phyloP scores from a whole-genome alignment of 148 eudicot species.

The Beta vulgaris region DNA sequence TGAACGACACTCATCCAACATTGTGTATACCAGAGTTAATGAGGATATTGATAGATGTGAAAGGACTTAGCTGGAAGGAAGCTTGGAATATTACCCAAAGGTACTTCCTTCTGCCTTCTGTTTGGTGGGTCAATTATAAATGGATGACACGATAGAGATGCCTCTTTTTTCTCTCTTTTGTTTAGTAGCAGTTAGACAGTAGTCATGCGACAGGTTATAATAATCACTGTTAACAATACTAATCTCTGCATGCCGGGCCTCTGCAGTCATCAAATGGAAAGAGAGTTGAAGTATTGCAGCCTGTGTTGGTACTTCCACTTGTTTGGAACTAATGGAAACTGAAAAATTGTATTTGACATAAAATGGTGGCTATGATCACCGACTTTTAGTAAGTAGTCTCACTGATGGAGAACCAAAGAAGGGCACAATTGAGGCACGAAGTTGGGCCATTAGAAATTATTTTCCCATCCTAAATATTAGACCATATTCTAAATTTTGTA shows the following conservation, averaged over 20 bases:
- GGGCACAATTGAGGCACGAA: background rate
- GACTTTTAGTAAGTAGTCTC: background rate
- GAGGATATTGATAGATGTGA: conserved; percentile 78
- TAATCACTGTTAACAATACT: background rate
- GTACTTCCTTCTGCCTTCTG: conserved; percentile 27
- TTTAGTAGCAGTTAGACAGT: background rate
- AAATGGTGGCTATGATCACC: no score
- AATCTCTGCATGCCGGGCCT: background rate
- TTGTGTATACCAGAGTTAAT: conserved; percentile 92
- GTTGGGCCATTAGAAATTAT: background rate
- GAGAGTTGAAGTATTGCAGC: background rate
- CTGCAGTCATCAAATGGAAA: background rate
- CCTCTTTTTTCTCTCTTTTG: background rate
- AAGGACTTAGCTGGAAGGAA: conserved; percentile 75
- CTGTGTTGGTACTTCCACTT: background rate
- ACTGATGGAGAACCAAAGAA: background rate
- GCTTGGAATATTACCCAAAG: conserved; percentile 84
- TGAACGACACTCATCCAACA: conserved; percentile 98
- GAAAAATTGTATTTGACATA: background rate
- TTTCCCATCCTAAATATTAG: no score
- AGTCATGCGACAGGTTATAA: background rate
- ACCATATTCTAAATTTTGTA: no score
- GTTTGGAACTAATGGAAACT: background rate
- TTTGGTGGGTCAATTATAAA: background rate
- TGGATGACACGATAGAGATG: background rate